Evolutionary conservation across 768 basidiomycete species (phyloP).

Genomic region (Termitomyces eurrhizus): DNA sequence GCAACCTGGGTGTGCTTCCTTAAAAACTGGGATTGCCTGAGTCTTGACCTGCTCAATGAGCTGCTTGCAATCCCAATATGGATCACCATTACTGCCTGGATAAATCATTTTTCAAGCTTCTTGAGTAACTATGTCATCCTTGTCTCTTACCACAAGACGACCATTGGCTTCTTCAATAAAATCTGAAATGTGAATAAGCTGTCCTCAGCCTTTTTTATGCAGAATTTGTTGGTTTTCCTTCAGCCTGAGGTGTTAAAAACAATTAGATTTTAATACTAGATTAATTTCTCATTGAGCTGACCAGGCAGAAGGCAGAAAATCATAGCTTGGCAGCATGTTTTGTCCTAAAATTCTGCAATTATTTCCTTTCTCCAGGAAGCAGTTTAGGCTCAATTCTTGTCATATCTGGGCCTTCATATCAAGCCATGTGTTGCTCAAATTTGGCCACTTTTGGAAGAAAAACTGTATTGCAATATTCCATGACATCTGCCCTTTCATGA

Average conservation of each 20-base stretch:
- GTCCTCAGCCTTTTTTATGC: background rate
- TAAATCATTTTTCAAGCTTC: too few relatives aligned
- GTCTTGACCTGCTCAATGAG: too few relatives aligned
- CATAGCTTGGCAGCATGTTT: background rate
- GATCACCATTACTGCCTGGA: too few relatives aligned
- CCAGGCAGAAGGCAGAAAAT: background rate
- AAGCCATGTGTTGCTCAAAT: slow-evolving; percentile 5
- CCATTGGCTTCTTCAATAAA: background rate
- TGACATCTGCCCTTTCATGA: slow-evolving; percentile 13
- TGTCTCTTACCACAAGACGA: background rate
- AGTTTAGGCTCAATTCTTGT: background rate
- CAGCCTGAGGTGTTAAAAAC: background rate
- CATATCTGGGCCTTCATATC: background rate
- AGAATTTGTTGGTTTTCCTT: background rate
- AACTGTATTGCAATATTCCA: too few relatives aligned
- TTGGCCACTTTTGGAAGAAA: slow-evolving; percentile 7
- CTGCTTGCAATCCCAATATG: too few relatives aligned
- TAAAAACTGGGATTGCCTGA: too few relatives aligned
- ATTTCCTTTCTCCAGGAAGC: background rate
- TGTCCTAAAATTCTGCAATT: background rate
- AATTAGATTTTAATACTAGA: background rate
- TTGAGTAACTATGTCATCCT: background rate
- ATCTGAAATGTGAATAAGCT: background rate
- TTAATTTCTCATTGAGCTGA: background rate
- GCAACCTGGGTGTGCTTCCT: background rate